phyloP scores from a whole-genome alignment of 176 grass and related monocot genomes.

The Hyparrhenia diplandra region DNA sequence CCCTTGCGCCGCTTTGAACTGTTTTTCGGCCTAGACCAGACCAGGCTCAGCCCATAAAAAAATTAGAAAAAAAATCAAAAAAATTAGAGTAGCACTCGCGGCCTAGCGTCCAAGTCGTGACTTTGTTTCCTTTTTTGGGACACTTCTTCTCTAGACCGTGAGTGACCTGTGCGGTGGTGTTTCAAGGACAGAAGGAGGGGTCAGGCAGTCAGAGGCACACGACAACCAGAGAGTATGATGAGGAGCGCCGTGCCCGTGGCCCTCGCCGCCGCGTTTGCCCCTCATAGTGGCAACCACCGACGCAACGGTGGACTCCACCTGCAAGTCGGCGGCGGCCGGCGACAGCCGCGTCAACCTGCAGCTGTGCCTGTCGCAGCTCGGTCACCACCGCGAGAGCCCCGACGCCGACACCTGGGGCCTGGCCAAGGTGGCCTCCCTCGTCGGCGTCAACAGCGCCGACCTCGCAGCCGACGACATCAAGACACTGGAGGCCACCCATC shows the following conservation, averaged over 20 bases:
- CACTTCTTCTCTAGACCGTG: too few relatives aligned
- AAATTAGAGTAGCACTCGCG: too few relatives aligned
- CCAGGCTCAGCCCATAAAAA: too few relatives aligned
- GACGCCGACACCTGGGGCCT: constrained; percentile 39
- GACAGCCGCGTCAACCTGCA: neutral
- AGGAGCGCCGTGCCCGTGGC: neutral
- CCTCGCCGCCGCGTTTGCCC: neutral
- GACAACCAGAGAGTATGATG: too few relatives aligned
- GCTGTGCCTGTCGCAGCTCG: neutral
- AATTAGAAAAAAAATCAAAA: too few relatives aligned
- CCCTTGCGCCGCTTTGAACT: too few relatives aligned
- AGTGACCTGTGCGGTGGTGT: too few relatives aligned
- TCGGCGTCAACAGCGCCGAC: constrained; percentile 20
- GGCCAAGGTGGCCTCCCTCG: constrained; percentile 46
- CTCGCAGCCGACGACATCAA: constrained; percentile 6
- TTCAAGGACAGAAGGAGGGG: too few relatives aligned
- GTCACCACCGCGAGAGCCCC: constrained; percentile 33
- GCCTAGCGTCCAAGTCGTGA: too few relatives aligned
- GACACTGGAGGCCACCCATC: neutral
- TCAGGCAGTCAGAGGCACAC: too few relatives aligned
- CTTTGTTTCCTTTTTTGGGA: too few relatives aligned
- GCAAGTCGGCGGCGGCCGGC: neutral
- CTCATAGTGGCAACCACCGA: neutral
- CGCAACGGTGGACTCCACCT: neutral
- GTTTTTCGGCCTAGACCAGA: too few relatives aligned